Conservation (phyloP, 306 rosid genomes). For the Pyrus betulifolia region DNA sequence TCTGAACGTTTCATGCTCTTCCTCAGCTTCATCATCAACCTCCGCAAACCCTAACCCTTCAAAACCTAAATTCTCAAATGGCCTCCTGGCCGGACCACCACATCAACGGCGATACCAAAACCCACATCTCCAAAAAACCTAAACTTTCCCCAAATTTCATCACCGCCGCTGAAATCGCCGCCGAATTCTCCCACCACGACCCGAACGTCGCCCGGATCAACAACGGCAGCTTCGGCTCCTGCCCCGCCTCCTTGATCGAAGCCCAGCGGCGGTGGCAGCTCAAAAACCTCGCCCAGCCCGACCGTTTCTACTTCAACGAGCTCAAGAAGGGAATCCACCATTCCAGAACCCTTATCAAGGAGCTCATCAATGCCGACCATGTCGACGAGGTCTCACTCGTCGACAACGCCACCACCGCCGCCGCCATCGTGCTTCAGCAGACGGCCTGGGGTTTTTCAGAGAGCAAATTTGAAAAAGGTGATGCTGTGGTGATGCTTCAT, state of each 20-base stretch:
- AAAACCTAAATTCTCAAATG: constrained; percentile 7
- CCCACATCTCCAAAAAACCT: constrained; percentile 52
- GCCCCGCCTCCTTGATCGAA: constrained; percentile 58
- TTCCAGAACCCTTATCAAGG: constrained; percentile 54
- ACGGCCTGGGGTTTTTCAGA: constrained; percentile 70
- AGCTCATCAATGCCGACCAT: constrained; percentile 60
- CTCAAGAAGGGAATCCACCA: constrained; percentile 49
- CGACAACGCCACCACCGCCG: constrained; percentile 99
- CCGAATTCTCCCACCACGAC: constrained; percentile 78
- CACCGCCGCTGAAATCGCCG: constrained; percentile 44
- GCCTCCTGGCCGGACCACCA: constrained; percentile 13
- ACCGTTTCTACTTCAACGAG: constrained; percentile 63
- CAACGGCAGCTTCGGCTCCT: constrained; percentile 88
- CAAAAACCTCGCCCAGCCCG: constrained; percentile 69
- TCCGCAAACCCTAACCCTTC: neutral
- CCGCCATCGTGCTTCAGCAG: constrained; percentile 83
- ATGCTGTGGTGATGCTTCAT: constrained; percentile 82
- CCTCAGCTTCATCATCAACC: neutral
- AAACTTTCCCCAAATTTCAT: constrained; percentile 38
- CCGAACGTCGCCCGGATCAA: constrained; percentile 67
- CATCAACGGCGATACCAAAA: constrained; percentile 43
- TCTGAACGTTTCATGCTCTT: neutral
- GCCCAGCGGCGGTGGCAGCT: constrained; percentile 60
- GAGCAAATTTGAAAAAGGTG: constrained; percentile 55
- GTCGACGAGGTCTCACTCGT: constrained; percentile 82